Evolutionary conservation across 805 yeast species (phyloP), one percentile per base, ranked within the genome.

Genomic region (Debaryomyces castellii): DNA sequence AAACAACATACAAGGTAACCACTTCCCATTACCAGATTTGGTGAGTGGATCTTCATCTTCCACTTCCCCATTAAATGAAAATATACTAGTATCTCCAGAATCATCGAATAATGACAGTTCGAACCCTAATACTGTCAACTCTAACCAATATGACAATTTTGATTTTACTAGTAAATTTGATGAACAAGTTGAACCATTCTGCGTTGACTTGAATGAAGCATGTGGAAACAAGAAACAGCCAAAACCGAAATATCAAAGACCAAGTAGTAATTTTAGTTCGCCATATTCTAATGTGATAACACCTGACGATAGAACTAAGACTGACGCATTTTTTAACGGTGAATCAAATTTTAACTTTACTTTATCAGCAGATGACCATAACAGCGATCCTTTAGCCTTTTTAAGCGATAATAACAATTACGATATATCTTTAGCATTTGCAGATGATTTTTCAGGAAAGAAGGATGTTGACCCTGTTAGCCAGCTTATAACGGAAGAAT

Each of bases 161-260:
- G 59, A 51, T 35, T 52, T 58, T 12, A 47, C 55, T 10, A 50
- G 51, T 23, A 43, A 39, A 34, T 86, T 82, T 60, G 86, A 83
- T 57, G 92, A 87, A 59, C 82, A 84, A 52, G 82, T 84, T 44
- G 77, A 79, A 48, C 81, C 80, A 23, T 92, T 92, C 61, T 92
- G 98, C 60, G 78, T 78, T 21, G 80, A 83, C 54, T 74, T 92
- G 59, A 78, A 80, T 50, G 77, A 82, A 62, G 97, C 90, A 1
- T 91, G 97, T 66, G 97, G 97, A 14, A 83, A 84, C 5, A 82
- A 74, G 55, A 75, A 75, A 12, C 67, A 78, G 51, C 96, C 94
- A 3, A 61, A 83, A 3, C 95, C 96, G 2, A 67, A 69, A 48
- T 64, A 49, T 44, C 57, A 60, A 41, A 51, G 64, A 16, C 46